These are phyloP conservation scores for Pezicula carpinea DNA, from an alignment of 2,329 filamentous ascomycete species.

Conservation along the genomic window DNA sequence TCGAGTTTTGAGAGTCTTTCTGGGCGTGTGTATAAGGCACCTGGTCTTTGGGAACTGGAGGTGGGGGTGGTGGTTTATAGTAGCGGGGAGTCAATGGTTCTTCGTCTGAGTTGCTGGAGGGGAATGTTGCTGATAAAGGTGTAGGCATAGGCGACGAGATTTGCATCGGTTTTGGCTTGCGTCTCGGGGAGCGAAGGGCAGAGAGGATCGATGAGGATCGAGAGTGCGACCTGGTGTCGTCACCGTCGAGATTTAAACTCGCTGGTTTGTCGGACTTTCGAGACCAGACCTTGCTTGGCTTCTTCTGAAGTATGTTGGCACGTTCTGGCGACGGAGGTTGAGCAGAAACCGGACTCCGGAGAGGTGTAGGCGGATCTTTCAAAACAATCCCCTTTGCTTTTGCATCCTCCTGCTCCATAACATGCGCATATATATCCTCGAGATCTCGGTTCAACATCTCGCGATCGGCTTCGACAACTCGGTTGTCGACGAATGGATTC, in stretches of 20 bases:
- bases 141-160: conserved; percentile 65
- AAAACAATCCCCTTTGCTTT: conserved; percentile 52
- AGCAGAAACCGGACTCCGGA: conserved; percentile 14
- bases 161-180: conserved; percentile 38
- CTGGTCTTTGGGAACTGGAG: conserved; percentile 48
- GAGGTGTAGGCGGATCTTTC: conserved; percentile 34
- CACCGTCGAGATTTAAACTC: conserved; percentile 34
- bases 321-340: conserved; percentile 23
- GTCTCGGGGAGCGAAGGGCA: conserved; percentile 53
- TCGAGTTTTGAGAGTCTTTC: conserved; percentile 6
- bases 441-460: conserved; percentile 75
- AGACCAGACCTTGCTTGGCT: conserved; percentile 25
- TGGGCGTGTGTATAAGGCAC: conserved; percentile 28
- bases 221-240: conserved; percentile 44
- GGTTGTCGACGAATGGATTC: conserved; percentile 70
- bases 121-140: conserved; percentile 55
- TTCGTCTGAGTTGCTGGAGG: conserved; percentile 52
- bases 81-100: conserved; percentile 52
- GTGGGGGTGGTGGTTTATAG: conserved; percentile 53
- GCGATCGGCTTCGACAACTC: conserved; percentile 69
- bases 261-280: conserved; percentile 34
- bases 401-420: conserved; percentile 81
- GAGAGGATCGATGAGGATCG: conserved; percentile 56
- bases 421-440: conserved; percentile 85
- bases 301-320: conserved; percentile 35